Conservation (phyloP, 129 eudicot genomes). For the Chrysanthemum makinoi region DNA sequence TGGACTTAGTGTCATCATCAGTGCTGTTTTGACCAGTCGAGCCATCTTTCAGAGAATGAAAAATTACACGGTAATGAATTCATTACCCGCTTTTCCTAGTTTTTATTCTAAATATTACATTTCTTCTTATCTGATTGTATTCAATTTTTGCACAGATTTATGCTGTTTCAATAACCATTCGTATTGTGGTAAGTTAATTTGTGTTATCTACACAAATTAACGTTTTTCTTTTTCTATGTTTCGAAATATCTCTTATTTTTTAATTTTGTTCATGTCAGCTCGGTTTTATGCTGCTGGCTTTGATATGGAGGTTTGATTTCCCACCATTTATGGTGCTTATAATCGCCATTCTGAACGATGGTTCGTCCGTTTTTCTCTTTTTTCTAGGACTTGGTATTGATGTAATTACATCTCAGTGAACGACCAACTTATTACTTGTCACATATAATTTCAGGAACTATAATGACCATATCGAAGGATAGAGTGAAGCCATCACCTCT, state of each 20-base stretch:
- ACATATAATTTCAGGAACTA: conserved; percentile 62
- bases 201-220: neutral
- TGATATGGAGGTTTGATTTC: conserved; percentile 94
- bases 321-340: conserved; percentile 99
- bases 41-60: conserved; percentile 81
- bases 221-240: neutral
- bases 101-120: neutral
- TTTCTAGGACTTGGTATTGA: neutral
- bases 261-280: conserved; percentile 49
- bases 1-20: conserved; percentile 69
- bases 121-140: conserved; percentile 9
- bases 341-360: conserved; percentile 97
- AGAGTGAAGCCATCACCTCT: conserved; percentile 94
- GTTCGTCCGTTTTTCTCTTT: conserved; percentile 39
- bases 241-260: neutral
- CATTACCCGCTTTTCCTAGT: neutral
- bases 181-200: conserved; percentile 84
- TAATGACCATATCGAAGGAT: conserved; percentile 97
- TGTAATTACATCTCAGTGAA: too few species aligned
- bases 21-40: conserved; percentile 76
- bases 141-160: conserved; percentile 60
- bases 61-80: conserved; percentile 52
- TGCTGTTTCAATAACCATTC: conserved; percentile 97
- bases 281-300: conserved; percentile 94
- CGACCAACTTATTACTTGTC: neutral